A percentile compares a stretch with the other conserved stretches of the same genome.
phyloP scores from a whole-genome alignment of 495 filamentous ascomycete species.

The Echria macrotheca region DNA sequence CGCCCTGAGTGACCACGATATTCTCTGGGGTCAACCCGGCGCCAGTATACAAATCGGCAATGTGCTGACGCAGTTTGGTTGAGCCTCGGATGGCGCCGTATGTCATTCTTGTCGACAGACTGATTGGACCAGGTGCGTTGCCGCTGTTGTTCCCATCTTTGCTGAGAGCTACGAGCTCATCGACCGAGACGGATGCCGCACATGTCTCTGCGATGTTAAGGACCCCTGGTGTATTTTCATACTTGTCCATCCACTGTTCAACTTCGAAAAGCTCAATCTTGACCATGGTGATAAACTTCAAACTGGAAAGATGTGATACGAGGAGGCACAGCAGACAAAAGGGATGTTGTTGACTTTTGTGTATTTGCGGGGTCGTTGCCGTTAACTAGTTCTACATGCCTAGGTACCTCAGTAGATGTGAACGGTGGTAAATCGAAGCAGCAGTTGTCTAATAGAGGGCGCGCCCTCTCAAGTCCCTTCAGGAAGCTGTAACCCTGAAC shows the following conservation, averaged over 20 bases:
- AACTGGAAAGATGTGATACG: too few relatives aligned
- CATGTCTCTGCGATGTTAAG: constrained; percentile 89
- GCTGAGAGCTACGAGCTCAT: constrained; percentile 63
- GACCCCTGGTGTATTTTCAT: constrained; percentile 63
- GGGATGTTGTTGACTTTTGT: too few relatives aligned
- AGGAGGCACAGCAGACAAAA: background rate
- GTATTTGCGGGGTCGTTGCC: too few relatives aligned
- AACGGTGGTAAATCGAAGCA: too few relatives aligned
- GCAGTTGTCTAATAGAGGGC: too few relatives aligned
- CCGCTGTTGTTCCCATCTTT: too few relatives aligned
- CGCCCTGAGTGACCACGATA: constrained; percentile 72
- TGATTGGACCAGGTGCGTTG: constrained; percentile 42
- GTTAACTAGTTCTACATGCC: too few relatives aligned
- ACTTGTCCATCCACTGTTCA: constrained; percentile 91
- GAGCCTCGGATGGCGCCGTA: constrained; percentile 34
- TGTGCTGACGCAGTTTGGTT: constrained; percentile 17
- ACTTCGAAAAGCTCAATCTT: constrained; percentile 68
- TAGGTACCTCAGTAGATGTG: too few relatives aligned
- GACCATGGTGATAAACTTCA: constrained; percentile 48
- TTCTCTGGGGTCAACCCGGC: constrained; percentile 43
- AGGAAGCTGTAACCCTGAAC: too few relatives aligned
- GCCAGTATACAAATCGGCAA: constrained; percentile 23
- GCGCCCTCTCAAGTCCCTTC: too few relatives aligned
- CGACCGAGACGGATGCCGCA: constrained; percentile 71
- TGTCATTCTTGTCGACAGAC: constrained; percentile 40